Percentiles rank a stretch among this genome's conserved stretches.
These are phyloP conservation scores for Wakefieldia striispora DNA, from an alignment of 768 basidiomycete species.

Conservation along the genomic window DNA sequence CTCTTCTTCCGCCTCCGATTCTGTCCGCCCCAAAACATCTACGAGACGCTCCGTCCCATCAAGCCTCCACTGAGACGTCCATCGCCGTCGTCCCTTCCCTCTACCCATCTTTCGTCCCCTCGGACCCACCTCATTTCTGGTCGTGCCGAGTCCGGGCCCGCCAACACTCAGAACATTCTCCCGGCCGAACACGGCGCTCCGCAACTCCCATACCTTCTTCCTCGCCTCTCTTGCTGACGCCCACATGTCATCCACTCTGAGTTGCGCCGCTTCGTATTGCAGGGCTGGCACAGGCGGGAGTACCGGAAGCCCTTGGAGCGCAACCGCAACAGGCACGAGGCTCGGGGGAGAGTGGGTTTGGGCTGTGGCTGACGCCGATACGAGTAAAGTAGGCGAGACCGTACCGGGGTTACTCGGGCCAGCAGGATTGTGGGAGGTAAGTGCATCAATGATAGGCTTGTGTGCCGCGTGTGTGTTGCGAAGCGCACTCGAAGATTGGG, in stretches of 20 bases:
- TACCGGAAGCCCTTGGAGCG: constrained; percentile 34
- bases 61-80: constrained; percentile 57
- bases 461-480: constrained; percentile 59
- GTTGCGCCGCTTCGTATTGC: constrained; percentile 70
- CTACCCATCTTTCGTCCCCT: constrained; percentile 36
- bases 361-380: not conserved
- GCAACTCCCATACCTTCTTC: constrained; percentile 59
- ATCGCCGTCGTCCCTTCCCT: constrained; percentile 49
- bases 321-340: constrained; percentile 27
- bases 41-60: constrained; percentile 62
- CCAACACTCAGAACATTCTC: constrained; percentile 42
- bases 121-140: constrained; percentile 45
- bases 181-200: constrained; percentile 69
- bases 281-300: constrained; percentile 40
- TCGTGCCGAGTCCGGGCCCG: constrained; percentile 40
- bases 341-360: constrained; percentile 5
- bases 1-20: constrained; percentile 78
- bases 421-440: constrained; percentile 32
- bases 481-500: constrained; percentile 52
- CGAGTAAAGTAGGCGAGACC: constrained; percentile 1
- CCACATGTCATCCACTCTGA: constrained; percentile 66
- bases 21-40: constrained; percentile 67
- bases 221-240: constrained; percentile 58
- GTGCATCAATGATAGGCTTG: constrained; percentile 42
- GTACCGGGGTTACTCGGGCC: not conserved